Evolutionary conservation across 1,284 basidiomycete species (phyloP), one percentile per base, ranked within the genome.

Genomic region (Boletus sp.): DNA sequence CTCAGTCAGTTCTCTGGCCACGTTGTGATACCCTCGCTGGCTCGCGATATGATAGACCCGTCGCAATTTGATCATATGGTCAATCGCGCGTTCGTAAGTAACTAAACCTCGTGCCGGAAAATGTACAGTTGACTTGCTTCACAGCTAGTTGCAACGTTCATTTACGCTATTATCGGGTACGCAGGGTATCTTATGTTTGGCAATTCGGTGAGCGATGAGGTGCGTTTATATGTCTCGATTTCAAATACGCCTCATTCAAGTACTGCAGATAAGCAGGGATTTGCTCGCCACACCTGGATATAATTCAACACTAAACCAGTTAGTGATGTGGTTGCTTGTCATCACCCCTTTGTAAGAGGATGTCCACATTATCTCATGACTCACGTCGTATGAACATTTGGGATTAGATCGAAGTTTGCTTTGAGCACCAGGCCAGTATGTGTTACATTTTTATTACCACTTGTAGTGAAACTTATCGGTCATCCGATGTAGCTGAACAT

Each of bases 141-240:
- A 12, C 62, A 93, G 80, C 59, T 77, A n/a, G 76, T 88, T 30
- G 85, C 94, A 2, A 92, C 90, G 0, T 70, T 76, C 27, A 75
- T 95, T 29, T 94, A 94, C 56, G 74, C 84, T 17, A 56, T 88
- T 8, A 88, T 95, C 45, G 94, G 91, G 12, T 82, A 81, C 44
- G 83, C 84, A 13, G 94, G 94, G 1, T 97, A 96, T 57, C 69
- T 91, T 17, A 97, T 97, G 94, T 94, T 94, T 62, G 94, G 93
- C 14, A 74, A 80, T 54, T 60, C 64, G 22, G 91, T 95, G 46
- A 83, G 81, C 56, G 91, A 93, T 53, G 93, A 95, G 75, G 88
- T 90, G 53, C 58, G 76, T 56, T 35, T n/a, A 30, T 14, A 16
- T 17, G 30, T 34, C 16, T 49, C 6, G 1, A 36, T 19, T 7